A percentile compares a stretch with the other conserved stretches of the same genome.
phyloP scores from a whole-genome alignment of 352 stramenopile species.

The Saprolegnia diclina region DNA sequence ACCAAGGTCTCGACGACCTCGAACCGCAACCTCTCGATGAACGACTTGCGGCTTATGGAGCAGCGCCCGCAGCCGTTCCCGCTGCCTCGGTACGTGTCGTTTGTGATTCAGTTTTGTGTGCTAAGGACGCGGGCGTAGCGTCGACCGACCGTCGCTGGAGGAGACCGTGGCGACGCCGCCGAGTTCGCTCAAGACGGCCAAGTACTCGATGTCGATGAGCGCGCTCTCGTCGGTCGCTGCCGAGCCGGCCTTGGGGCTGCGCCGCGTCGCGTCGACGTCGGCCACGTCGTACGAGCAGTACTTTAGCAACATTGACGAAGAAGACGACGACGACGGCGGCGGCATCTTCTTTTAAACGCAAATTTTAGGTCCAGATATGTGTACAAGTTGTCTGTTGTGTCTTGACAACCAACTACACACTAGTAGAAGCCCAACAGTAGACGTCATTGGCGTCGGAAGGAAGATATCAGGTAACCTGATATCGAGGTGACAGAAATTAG shows the following conservation, averaged over 20 bases:
- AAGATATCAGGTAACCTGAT: no score
- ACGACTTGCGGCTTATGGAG: conserved; percentile 71
- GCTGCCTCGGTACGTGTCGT: conserved; percentile 30
- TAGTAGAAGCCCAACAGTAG: no score
- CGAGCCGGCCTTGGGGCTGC: conserved; percentile 29
- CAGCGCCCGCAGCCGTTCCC: conserved; percentile 43
- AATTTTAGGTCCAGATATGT: conserved; percentile 7
- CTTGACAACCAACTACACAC: no score
- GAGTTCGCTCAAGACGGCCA: conserved; percentile 36
- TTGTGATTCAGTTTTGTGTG: not conserved
- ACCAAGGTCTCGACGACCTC: conserved; percentile 78
- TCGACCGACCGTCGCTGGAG: not conserved
- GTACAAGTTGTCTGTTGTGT: conserved; percentile 6
- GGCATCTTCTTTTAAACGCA: conserved; percentile 78
- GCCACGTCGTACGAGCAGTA: conserved; percentile 84
- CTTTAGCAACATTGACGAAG: conserved; percentile 82
- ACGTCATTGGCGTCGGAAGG: no score
- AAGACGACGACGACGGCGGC: conserved; percentile 62
- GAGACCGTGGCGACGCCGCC: conserved; percentile 27
- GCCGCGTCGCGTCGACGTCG: conserved; percentile 45
- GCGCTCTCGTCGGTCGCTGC: conserved; percentile 54
- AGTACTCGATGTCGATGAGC: conserved; percentile 83
- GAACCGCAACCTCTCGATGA: conserved; percentile 83
- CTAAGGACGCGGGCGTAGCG: not conserved
- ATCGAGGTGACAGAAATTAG: no score